These are phyloP conservation scores for Ploettnerulaceae sp. DNA, from an alignment of 2,329 filamentous ascomycete species.

Conservation along the genomic window DNA sequence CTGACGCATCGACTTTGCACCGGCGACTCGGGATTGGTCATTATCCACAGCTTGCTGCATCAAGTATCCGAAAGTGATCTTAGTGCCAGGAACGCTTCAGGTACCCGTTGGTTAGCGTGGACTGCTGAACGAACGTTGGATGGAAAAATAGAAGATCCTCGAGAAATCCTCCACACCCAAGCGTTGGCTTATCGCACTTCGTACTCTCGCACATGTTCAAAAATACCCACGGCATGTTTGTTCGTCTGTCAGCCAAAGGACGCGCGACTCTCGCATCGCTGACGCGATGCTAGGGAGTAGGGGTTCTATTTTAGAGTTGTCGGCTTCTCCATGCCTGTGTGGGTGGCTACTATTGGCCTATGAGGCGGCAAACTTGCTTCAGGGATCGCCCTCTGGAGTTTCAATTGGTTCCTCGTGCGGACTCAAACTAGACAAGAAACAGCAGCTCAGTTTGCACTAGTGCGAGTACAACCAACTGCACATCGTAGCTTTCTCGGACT, in stretches of 20 bases:
- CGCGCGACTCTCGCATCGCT: conserved; percentile 1
- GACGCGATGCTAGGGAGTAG: neutral
- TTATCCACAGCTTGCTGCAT: neutral
- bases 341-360: neutral
- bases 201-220: neutral
- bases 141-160: conserved; percentile 5
- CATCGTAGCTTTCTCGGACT: neutral
- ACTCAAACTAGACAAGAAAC: conserved; percentile 1
- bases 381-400: conserved; percentile 3
- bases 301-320: conserved; percentile 3
- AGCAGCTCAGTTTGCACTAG: neutral
- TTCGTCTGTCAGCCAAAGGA: conserved; percentile 2
- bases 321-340: neutral
- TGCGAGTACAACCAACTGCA: neutral
- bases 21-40: neutral
- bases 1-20: neutral
- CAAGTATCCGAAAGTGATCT: neutral
- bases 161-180: neutral
- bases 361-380: conserved; percentile 1
- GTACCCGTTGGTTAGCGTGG: neutral
- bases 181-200: neutral
- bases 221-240: neutral
- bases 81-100: neutral
- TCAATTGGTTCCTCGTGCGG: neutral
- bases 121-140: neutral